A percentile compares a stretch with the other conserved stretches of the same genome.
phyloP scores from a whole-genome alignment of 148 eudicot genomes.

The Chenopodium formosanum region DNA sequence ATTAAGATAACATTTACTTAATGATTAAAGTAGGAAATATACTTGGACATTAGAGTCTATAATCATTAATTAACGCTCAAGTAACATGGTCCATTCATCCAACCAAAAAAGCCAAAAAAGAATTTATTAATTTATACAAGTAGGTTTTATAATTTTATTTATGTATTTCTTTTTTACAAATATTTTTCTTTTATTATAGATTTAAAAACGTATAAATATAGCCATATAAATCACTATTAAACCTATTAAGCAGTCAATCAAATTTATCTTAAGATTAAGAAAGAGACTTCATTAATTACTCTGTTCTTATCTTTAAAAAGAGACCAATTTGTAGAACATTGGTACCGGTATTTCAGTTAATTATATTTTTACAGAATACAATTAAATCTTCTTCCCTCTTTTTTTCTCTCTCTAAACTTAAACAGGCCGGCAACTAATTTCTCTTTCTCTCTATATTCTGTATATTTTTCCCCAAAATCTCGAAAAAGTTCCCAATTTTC shows the following conservation, averaged over 20 bases:
- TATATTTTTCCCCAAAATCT: slow-evolving; percentile 9
- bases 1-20: not conserved
- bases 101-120: slow-evolving; percentile 4
- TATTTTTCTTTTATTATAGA: too few species aligned
- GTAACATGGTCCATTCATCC: slow-evolving; percentile 11
- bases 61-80: slow-evolving; percentile 16
- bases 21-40: not conserved
- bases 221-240: not conserved
- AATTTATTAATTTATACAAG: too few species aligned
- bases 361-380: not conserved
- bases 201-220: too few species aligned
- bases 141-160: too few species aligned
- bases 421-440: slow-evolving; percentile 11
- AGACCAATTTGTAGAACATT: not conserved
- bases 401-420: slow-evolving; percentile 13
- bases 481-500: not conserved
- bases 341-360: slow-evolving; percentile 43
- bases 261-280: not conserved
- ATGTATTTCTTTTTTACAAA: too few species aligned
- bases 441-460: slow-evolving; percentile 27
- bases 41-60: not conserved
- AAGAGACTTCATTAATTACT: not conserved
- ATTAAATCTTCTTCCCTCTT: not conserved
- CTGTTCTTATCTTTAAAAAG: not conserved
- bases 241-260: not conserved